These are phyloP conservation scores for Saccharomyces hybrid DNA, from an alignment of 1,139 yeast genomes.

Conservation along the genomic window DNA sequence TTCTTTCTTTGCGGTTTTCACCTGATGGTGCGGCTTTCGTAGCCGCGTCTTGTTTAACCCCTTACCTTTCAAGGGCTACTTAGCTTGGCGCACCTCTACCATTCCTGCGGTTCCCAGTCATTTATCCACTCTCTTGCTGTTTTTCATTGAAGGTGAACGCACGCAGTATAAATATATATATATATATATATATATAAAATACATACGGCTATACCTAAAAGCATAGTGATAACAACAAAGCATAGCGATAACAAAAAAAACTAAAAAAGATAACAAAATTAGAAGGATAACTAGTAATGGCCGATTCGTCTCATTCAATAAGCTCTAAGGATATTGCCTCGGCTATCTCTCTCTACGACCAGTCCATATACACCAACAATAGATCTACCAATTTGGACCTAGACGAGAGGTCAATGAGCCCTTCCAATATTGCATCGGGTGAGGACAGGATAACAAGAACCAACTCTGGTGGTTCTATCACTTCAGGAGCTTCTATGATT, in stretches of 20 bases:
- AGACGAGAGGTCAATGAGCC: conserved; percentile 1
- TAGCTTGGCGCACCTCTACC: background rate
- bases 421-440: conserved; percentile 12
- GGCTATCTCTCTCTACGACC: conserved; percentile 17
- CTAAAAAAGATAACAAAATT: background rate
- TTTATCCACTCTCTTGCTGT: background rate
- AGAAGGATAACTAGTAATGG: conserved; percentile 2
- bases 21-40: background rate
- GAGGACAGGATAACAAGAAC: conserved; percentile 39
- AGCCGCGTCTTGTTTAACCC: background rate
- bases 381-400: background rate
- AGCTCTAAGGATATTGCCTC: conserved; percentile 21
- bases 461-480: conserved; percentile 50
- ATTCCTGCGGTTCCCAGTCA: background rate
- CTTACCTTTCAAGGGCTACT: background rate
- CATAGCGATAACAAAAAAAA: background rate
- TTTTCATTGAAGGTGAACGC: background rate
- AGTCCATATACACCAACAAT: conserved; percentile 10
- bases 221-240: background rate
- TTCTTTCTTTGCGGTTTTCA: background rate
- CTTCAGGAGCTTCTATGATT: conserved; percentile 43
- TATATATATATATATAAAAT: background rate
- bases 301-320: conserved; percentile 14
- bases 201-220: background rate
- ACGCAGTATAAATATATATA: background rate